Evolutionary conservation across 208 protist species (phyloP).

Genomic region (Trichomonas gallinae): DNA sequence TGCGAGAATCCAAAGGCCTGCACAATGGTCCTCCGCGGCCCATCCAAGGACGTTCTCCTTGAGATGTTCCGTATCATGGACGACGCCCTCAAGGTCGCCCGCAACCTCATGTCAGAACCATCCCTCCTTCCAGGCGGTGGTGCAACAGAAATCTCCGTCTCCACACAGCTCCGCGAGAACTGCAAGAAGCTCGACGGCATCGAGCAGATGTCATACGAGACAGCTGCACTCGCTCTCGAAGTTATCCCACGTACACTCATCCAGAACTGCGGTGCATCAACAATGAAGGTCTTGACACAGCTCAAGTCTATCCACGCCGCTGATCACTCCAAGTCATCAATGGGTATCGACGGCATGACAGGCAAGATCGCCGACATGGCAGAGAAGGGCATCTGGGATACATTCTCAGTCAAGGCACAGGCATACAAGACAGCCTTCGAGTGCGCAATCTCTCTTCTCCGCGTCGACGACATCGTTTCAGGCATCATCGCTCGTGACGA

Average conservation of each 20-base stretch:
- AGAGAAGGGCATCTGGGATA: constrained; percentile 88
- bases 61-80: constrained; percentile 95
- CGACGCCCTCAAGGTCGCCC: constrained; percentile 94
- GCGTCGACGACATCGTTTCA: constrained; percentile 96
- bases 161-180: constrained; percentile 67
- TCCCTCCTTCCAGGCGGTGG: constrained; percentile 92
- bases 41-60: constrained; percentile 97
- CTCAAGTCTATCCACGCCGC: constrained; percentile 57
- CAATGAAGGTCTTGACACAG: constrained; percentile 89
- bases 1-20: constrained; percentile 92
- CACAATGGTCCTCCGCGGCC: constrained; percentile 94
- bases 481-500: constrained; percentile 54
- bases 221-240: constrained; percentile 50
- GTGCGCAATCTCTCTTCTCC: constrained; percentile 85
- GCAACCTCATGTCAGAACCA: constrained; percentile 87
- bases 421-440: constrained; percentile 45
- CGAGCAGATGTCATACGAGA: constrained; percentile 72
- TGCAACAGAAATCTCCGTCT: constrained; percentile 83
- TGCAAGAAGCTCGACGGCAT: constrained; percentile 79
- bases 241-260: constrained; percentile 79
- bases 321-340: constrained; percentile 59
- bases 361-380: constrained; percentile 43
- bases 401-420: constrained; percentile 88
- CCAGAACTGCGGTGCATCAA: constrained; percentile 96
- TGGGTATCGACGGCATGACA: constrained; percentile 86